Evolutionary conservation across 352 stramenopile genomes (phyloP).

Genomic region (Peronospora farinosa): DNA sequence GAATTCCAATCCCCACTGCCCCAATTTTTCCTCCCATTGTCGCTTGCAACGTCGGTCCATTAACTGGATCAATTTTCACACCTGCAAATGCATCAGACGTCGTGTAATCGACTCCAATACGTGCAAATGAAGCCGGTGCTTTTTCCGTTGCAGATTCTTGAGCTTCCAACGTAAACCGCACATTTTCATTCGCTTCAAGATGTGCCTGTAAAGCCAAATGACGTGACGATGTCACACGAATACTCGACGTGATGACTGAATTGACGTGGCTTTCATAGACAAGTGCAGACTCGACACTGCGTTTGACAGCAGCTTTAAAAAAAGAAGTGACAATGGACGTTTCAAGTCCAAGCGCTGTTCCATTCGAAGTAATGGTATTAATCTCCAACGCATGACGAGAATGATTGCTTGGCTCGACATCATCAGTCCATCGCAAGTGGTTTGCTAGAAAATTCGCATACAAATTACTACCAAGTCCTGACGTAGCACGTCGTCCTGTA

Average conservation of each 20-base stretch:
- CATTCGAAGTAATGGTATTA: slow-evolving; percentile 46
- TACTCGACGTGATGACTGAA: slow-evolving; percentile 52
- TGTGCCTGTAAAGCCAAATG: slow-evolving; percentile 62
- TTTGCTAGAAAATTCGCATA: slow-evolving; percentile 66
- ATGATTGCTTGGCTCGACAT: slow-evolving; percentile 34
- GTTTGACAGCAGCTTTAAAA: slow-evolving; percentile 61
- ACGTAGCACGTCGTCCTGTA: slow-evolving; percentile 27
- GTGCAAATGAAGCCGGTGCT: slow-evolving; percentile 57
- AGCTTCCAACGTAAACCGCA: slow-evolving; percentile 70
- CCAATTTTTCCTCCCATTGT: slow-evolving; percentile 46
- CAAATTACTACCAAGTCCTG: slow-evolving; percentile 54
- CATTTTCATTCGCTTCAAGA: slow-evolving; percentile 40
- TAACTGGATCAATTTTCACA: slow-evolving; percentile 72
- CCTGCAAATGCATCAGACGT: slow-evolving; percentile 41
- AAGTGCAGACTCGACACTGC: slow-evolving; percentile 53
- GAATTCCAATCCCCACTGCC: slow-evolving; percentile 36
- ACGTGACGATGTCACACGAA: slow-evolving; percentile 64
- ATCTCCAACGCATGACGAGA: slow-evolving; percentile 52
- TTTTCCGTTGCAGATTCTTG: slow-evolving; percentile 69
- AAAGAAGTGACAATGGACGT: slow-evolving; percentile 61
- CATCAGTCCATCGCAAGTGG: slow-evolving; percentile 36
- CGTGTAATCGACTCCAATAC: slow-evolving; percentile 64
- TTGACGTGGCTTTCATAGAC: slow-evolving; percentile 64
- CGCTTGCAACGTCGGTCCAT: slow-evolving; percentile 64
- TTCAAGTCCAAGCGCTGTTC: slow-evolving; percentile 44